These are phyloP conservation scores for Akanthomyces uredinophilus DNA, from an alignment of 2,329 filamentous ascomycete species.

Conservation along the genomic window DNA sequence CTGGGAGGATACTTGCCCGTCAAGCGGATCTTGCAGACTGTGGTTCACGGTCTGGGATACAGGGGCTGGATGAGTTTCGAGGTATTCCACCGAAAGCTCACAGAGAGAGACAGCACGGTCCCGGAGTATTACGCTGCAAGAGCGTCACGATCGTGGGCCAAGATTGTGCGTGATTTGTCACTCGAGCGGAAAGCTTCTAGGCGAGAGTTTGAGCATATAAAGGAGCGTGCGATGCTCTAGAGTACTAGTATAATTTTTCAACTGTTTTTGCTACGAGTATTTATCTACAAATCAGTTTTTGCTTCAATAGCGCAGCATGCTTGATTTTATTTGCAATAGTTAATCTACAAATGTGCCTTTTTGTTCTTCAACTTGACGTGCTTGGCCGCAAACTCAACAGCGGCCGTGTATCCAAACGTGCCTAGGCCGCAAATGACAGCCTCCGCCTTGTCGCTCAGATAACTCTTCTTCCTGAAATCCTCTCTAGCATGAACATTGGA, in stretches of 20 bases:
- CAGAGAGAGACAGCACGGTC: slow-evolving; percentile 43
- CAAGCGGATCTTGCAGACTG: slow-evolving; percentile 52
- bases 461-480: slow-evolving; percentile 63
- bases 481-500: slow-evolving; percentile 71
- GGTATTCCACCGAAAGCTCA: slow-evolving; percentile 59
- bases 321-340: no score
- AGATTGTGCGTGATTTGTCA: slow-evolving; percentile 29
- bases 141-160: slow-evolving; percentile 44
- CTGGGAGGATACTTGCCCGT: slow-evolving; percentile 64
- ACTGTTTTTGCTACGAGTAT: neutral
- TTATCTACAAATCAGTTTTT: neutral
- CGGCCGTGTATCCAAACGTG: slow-evolving; percentile 55
- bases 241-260: neutral
- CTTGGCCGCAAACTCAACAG: slow-evolving; percentile 48
- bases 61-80: slow-evolving; percentile 68
- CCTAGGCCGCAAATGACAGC: slow-evolving; percentile 69
- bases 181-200: slow-evolving; percentile 10
- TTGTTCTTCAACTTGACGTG: neutral
- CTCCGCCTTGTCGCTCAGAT: slow-evolving; percentile 69
- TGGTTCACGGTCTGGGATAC: slow-evolving; percentile 61
- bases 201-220: neutral
- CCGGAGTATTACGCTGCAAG: slow-evolving; percentile 52
- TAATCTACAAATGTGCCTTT: neutral
- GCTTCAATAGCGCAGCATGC: no score
- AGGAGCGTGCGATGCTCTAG: neutral